Evolutionary conservation across 1,284 basidiomycete species (phyloP).

Genomic region (Apiotrichum montevideense): DNA sequence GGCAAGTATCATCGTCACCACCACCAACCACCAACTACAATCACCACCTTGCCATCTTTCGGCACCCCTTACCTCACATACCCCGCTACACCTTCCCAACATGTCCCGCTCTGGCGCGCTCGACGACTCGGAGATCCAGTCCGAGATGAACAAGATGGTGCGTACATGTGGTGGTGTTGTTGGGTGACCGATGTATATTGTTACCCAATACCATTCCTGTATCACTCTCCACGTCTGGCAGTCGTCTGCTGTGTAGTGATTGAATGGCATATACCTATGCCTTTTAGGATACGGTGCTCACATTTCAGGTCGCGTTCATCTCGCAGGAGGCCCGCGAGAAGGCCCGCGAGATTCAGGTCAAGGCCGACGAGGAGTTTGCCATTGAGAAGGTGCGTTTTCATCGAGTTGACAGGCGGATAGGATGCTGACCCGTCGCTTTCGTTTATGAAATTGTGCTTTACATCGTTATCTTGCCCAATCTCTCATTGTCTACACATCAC

Average conservation of each 20-base stretch:
- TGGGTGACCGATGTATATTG: too few species aligned
- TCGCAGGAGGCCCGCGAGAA: conserved; percentile 95
- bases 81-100: conserved; percentile 14
- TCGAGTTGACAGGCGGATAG: not conserved
- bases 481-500: not conserved
- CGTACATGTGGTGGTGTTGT: conserved; percentile 21
- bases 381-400: conserved; percentile 73
- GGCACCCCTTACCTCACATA: not conserved
- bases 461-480: too few species aligned
- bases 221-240: too few species aligned
- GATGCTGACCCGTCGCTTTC: not conserved
- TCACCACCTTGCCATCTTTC: too few species aligned
- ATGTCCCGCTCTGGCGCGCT: conserved; percentile 56
- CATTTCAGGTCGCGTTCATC: conserved; percentile 79
- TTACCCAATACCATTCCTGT: too few species aligned
- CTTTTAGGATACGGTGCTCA: not conserved
- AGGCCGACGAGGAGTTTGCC: conserved; percentile 94
- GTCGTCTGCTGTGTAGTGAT: too few species aligned
- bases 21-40: too few species aligned
- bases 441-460: not conserved
- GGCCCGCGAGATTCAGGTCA: conserved; percentile 90
- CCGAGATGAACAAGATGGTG: conserved; percentile 99
- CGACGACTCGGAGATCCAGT: conserved; percentile 93
- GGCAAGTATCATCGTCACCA: too few species aligned
- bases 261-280: too few species aligned